Evolutionary conservation across 1,284 basidiomycete genomes (phyloP), one percentile per base, ranked within the genome.

Genomic region (Rhodotorula sp.): DNA sequence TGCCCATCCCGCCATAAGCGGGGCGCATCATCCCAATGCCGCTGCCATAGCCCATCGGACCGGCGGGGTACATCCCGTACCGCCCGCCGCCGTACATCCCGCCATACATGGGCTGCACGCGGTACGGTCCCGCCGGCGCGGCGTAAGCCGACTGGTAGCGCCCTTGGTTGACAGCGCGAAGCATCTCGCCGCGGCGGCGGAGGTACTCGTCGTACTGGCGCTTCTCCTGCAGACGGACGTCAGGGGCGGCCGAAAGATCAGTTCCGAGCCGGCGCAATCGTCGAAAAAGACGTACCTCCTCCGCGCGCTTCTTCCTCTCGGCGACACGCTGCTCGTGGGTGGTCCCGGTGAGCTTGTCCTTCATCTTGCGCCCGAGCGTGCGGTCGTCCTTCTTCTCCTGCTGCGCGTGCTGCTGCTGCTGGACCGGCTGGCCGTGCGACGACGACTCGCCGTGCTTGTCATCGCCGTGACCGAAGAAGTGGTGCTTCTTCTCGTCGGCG

Each of bases 301-400:
- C 76, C 29, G 67, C 59, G 41, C 76, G 75, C 22, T 66, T 64
- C 48, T 72, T 64, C 7, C 80, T 65, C 67, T 78, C 72, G 8
- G 71, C 74, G n/a, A 76, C 76, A 0, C 80, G 73, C 57, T 81
- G 62, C 21, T 75, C 76, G 58, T 81, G 80, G 8, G 80, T 81
- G 12, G 73, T 71, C 21, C 78, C 76, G 27, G 80, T 81, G 65
- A 81, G 68, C 64, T 80, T 81, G 70, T 80, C 79, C 63, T 81
- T 81, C 61, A 81, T 64, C 56, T 75, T 75, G 17, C 78, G 67
- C 2, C 80, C 79, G 29, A 81, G 71, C 22, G 69, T 58, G 15
- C 71, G 44, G n/a, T 76, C 72, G 36, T 72, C 55, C 19, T 62
- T 48, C 44, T 66, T 54, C 48, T n/a, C 48, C 48, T 50, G n/a